A percentile compares a stretch with the other conserved stretches of the same genome.
These are phyloP conservation scores for Sedum album DNA, from an alignment of 164 flowering plant species.

Conservation along the genomic window DNA sequence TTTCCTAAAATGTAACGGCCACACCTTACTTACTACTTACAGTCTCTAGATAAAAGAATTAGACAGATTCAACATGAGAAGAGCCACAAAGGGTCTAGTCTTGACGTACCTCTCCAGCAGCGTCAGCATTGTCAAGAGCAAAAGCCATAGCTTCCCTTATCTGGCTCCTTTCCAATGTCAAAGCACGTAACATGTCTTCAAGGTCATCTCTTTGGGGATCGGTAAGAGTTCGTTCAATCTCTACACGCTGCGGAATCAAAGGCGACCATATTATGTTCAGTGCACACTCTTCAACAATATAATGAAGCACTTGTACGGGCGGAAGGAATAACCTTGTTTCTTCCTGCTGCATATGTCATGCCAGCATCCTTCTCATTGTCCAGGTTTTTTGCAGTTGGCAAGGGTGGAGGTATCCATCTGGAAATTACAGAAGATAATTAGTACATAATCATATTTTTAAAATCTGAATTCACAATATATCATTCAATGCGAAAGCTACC, in stretches of 20 bases:
- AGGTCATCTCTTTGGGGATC: conserved; percentile 97
- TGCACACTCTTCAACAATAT: background rate
- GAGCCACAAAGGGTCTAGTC: background rate
- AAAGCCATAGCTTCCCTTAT: conserved; percentile 98
- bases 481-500: conserved; percentile 36
- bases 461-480: background rate
- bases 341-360: conserved; percentile 89
- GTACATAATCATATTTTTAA: background rate
- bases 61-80: background rate
- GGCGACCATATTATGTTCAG: background rate
- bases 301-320: background rate
- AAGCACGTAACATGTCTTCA: conserved; percentile 95
- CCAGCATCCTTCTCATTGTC: conserved; percentile 83
- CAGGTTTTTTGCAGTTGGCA: conserved; percentile 60
- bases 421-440: conserved; percentile 9
- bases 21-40: background rate
- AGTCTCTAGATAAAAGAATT: background rate
- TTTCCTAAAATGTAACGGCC: too few species aligned
- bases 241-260: conserved; percentile 58
- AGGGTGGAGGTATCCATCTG: conserved; percentile 93
- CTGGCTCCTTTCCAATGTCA: conserved; percentile 88
- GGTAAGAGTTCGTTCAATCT: conserved; percentile 71
- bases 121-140: conserved; percentile 96
- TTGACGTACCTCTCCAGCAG: conserved; percentile 91
- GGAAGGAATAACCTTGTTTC: conserved; percentile 63